Conservation (phyloP, 2,329 filamentous ascomycete species). For the Aspergillus flavus region DNA sequence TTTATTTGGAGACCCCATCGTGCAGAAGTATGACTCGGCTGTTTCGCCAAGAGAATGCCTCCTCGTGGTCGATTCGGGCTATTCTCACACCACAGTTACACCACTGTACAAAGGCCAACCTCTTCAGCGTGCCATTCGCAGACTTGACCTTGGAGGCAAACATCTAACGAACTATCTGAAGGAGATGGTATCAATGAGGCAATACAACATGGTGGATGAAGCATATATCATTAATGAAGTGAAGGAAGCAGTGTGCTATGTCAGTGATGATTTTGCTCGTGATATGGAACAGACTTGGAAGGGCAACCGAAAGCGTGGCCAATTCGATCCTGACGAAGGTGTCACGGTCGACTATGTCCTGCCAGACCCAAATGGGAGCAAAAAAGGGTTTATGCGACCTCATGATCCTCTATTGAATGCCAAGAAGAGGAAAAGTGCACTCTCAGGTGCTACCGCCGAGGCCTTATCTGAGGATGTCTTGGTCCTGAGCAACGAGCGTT, state of each 20-base stretch:
- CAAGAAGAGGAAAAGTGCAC: slow-evolving; percentile 51
- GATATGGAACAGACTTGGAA: slow-evolving; percentile 88
- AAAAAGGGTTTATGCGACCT: slow-evolving; percentile 71
- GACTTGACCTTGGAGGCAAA: slow-evolving; percentile 90
- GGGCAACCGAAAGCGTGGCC: slow-evolving; percentile 57
- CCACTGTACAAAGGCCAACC: slow-evolving; percentile 81
- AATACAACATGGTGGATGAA: slow-evolving; percentile 95
- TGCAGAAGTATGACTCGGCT: slow-evolving; percentile 42
- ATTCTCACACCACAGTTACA: slow-evolving; percentile 89
- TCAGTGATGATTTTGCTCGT: slow-evolving; percentile 72
- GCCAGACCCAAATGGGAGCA: slow-evolving; percentile 70
- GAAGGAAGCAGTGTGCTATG: slow-evolving; percentile 86
- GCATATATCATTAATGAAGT: slow-evolving; percentile 93
- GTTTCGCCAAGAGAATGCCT: slow-evolving; percentile 72
- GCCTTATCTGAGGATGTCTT: slow-evolving; percentile 73
- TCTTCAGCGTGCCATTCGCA: slow-evolving; percentile 76
- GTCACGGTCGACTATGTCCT: slow-evolving; percentile 90
- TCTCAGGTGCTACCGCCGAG: slow-evolving; percentile 49
- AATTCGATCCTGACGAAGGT: slow-evolving; percentile 31
- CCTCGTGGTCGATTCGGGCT: slow-evolving; percentile 88
- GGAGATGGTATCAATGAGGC: slow-evolving; percentile 82
- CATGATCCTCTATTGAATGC: slow-evolving; percentile 71
- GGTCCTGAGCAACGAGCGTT: slow-evolving; percentile 88
- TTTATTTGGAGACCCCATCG: slow-evolving; percentile 63
- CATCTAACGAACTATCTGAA: slow-evolving; percentile 91